Base-by-base conservation (phyloP, 805 yeast species). In the Candida saitoana region DNA sequence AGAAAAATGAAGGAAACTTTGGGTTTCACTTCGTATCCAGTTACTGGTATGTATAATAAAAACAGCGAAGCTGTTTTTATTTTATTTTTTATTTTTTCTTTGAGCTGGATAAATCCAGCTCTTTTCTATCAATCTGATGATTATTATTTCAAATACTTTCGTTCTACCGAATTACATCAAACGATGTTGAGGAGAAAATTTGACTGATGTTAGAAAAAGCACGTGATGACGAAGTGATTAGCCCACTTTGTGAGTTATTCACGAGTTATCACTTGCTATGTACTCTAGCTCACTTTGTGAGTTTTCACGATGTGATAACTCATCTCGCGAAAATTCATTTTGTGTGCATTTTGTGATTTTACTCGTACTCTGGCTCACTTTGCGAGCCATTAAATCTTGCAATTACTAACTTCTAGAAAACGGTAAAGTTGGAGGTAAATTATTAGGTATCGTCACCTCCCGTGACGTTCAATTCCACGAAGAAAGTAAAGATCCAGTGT, bases 11-110 rank as follows among this genome's bases (percentile, higher is more conserved):
- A 84, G 67, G 71, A 70, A 52, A 56, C 72, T 50, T 79, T 82
- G 47, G 99, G 99, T 45, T 93, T 91, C 68, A 88, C 97, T 53
- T 95, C 97, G 43, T 93, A 89, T 85, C 99, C 99, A 54, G 96
- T 93, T 65, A 93, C 99, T 69, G 96, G 98, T 93, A 87, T 76
- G 99, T 89, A 34, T 38, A 35, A 16, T 24, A 14, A 18, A 12
- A 39, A 40, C 53, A 42, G 29, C 4, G 20, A 17, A 32, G 20
- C 20, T 15, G 5, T 32, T 17, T 18, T 34, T 19, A n/a, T n/a
- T 18, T 17, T 18, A 33, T 33, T 16, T 39, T 30, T 29, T n/a
- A n/a, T n/a, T n/a, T n/a, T n/a, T n/a, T n/a, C n/a, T n/a, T n/a
- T n/a, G n/a, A n/a, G n/a, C n/a, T n/a, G n/a, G n/a, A n/a, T n/a